Conservation (phyloP, 768 basidiomycete species). For the Boletus sp. region DNA sequence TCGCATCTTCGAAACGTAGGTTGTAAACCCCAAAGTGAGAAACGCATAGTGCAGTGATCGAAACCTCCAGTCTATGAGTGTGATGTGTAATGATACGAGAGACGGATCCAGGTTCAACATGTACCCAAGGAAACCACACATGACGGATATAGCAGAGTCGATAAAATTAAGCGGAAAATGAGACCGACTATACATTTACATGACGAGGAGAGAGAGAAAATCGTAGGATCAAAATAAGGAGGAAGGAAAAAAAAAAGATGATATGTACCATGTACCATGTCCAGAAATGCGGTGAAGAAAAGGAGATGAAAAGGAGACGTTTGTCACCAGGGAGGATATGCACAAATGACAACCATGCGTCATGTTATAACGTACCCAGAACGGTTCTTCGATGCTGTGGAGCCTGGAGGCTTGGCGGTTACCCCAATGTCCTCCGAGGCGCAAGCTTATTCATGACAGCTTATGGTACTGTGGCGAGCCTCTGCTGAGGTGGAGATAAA, state of each 20-base stretch:
- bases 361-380: background rate
- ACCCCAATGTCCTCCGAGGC: background rate
- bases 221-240: background rate
- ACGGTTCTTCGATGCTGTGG: background rate
- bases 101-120: slow-evolving; percentile 4
- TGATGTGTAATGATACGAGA: slow-evolving; percentile 4
- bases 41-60: background rate
- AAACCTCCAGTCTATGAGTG: slow-evolving; percentile 10
- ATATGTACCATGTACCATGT: background rate
- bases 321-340: background rate
- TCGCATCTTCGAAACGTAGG: background rate
- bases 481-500: background rate
- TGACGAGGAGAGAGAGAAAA: background rate
- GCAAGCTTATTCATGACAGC: background rate
- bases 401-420: background rate
- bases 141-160: background rate
- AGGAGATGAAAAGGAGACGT: background rate
- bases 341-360: background rate
- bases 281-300: background rate
- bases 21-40: background rate
- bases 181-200: slow-evolving; percentile 10
- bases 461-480: background rate
- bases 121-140: background rate
- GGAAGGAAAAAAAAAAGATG: background rate
- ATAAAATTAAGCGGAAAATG: background rate